These are phyloP conservation scores for Chlorella sorokiniana DNA, from an alignment of 139 green algal genomes.

Conservation along the genomic window DNA sequence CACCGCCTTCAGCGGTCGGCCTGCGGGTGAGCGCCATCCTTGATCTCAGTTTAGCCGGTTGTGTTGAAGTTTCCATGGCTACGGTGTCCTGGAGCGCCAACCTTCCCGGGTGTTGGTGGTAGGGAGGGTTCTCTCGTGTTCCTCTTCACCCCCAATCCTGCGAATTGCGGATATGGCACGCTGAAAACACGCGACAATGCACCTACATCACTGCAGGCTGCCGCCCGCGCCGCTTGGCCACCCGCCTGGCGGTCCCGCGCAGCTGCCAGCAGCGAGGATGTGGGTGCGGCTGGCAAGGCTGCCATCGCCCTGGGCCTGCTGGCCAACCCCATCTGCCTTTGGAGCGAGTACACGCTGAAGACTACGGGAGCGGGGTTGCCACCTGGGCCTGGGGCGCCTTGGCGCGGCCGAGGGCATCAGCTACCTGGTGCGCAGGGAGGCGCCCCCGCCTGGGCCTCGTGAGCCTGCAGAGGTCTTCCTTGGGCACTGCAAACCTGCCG, in stretches of 20 bases:
- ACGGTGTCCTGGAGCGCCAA: too few relatives aligned
- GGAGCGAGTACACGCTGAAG: conserved; percentile 63
- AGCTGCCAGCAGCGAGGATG: conserved; percentile 13
- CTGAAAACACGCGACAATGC: too few relatives aligned
- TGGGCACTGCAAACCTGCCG: too few relatives aligned
- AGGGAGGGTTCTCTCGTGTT: too few relatives aligned
- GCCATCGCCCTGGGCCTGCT: conserved; percentile 33
- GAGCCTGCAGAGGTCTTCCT: background rate
- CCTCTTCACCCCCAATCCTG: too few relatives aligned
- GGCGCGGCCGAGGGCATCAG: conserved; percentile 63
- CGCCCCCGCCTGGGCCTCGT: too few relatives aligned
- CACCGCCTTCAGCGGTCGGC: background rate
- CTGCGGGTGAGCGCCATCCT: background rate
- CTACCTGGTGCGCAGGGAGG: conserved; percentile 62
- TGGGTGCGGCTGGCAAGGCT: conserved; percentile 21
- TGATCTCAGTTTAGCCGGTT: too few relatives aligned
- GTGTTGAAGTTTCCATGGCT: too few relatives aligned
- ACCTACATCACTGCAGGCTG: background rate
- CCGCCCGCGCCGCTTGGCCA: background rate
- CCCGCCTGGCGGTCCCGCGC: background rate
- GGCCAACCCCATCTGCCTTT: conserved; percentile 52
- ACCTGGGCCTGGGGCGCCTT: conserved; percentile 46
- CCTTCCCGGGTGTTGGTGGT: too few relatives aligned
- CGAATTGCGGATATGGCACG: too few relatives aligned
- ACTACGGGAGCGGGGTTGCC: conserved; percentile 73